Evolutionary conservation across 2,329 filamentous ascomycete genomes (phyloP), one percentile per base, ranked within the genome.

Genomic region (Trichoderma koningiopsis): DNA sequence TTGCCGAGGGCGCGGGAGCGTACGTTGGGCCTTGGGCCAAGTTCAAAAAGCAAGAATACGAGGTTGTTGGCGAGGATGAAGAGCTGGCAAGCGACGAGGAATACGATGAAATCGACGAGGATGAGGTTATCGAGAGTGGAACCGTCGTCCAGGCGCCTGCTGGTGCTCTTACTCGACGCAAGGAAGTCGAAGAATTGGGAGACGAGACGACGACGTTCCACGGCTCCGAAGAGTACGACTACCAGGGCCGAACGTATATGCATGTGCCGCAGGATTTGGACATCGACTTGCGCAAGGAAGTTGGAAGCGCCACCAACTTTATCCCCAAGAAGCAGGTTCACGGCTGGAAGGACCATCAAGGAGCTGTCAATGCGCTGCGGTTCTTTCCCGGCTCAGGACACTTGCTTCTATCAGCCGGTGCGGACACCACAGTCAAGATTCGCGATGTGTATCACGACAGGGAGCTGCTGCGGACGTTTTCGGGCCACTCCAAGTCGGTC

Each of bases 171-270:
- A 83, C 82, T 43, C 83, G 83, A 71, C 80, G 89, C 73, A 87
- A 88, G 77, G 83, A 88, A 76, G 84, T 85, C 10, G 87, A 89
- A 76, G 84, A 85, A 72, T 73, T 85, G 75, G 89, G 89, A 70
- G 87, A 87, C 31, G 96, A 99, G 82, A 96, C 91, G 64, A 94
- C 91, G 55, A 90, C 89, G 56, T 99, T 98, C 81, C 92, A 97
- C 76, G 96, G 94, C 71, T 86, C 87, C 52, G 85, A 92, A 77
- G 85, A 96, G 81, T 91, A 90, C 83, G 96, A 99, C 79, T 99
- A 99, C 82, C 92, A 96, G 79, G 96, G 96, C 59, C 87, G 96
- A 73, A 97, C 95, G 40, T 99, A 97, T 79, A 97, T 99, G 95
- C 96, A 99, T 81, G 86, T 98, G 57, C 96, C 96, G 4, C 94